Conservation (phyloP, 306 rosid species). For the Sesbania bispinosa region DNA sequence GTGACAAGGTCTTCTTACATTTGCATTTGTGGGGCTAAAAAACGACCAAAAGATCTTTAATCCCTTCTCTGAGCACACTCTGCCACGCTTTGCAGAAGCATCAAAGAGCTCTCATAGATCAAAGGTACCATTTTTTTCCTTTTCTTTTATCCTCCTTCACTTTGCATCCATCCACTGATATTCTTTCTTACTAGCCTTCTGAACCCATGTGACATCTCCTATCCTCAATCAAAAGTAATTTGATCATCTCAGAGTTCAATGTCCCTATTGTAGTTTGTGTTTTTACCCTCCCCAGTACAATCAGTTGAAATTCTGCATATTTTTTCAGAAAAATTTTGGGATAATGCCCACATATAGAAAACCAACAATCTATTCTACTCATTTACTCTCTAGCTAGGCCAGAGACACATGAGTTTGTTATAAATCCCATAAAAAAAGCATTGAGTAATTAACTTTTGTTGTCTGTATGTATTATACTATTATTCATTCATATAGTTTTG, state of each 20-base stretch:
- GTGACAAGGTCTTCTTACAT: conserved; percentile 17
- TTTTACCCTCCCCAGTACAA: conserved; percentile 18
- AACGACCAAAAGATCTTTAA: conserved; percentile 42
- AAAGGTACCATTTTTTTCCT: conserved; percentile 36
- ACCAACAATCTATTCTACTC: conserved; percentile 17
- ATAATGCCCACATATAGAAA: conserved; percentile 13
- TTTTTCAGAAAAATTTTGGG: conserved; percentile 10
- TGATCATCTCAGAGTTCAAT: conserved; percentile 36
- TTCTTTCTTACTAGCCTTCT: conserved; percentile 19
- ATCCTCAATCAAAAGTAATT: conserved; percentile 29
- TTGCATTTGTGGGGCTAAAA: conserved; percentile 41
- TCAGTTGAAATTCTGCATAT: conserved; percentile 7
- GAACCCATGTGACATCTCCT: conserved; percentile 42
- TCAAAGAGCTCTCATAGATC: conserved; percentile 36
- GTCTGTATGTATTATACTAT: too few species aligned
- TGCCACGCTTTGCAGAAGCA: conserved; percentile 62
- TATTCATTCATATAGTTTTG: conserved; percentile 16
- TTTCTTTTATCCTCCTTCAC: neutral
- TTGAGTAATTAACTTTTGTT: conserved; percentile 24
- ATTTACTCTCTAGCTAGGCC: conserved; percentile 28
- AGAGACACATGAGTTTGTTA: conserved; percentile 24
- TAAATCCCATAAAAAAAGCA: conserved; percentile 19
- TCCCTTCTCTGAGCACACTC: conserved; percentile 45
- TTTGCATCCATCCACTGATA: conserved; percentile 11
- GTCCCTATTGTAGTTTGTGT: conserved; percentile 33